phyloP scores from a whole-genome alignment of 2,329 filamentous ascomycete species.

The Arachnomyces sp. region DNA sequence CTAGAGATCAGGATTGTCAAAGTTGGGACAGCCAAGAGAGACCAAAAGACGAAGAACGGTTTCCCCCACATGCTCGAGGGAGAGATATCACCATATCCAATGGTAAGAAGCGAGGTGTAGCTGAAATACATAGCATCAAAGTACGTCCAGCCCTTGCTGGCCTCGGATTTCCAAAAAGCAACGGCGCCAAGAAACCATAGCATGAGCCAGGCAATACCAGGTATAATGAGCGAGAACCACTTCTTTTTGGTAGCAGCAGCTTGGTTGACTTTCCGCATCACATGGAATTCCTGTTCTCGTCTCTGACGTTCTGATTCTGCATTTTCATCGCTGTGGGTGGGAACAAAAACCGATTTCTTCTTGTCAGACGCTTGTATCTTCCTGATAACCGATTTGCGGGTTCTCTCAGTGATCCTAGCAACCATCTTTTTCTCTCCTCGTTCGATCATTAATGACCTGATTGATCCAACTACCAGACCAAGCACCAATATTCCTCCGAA shows the following conservation, averaged over 20 bases:
- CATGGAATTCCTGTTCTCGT: constrained; percentile 32
- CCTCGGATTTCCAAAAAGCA: constrained; percentile 30
- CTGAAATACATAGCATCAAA: constrained; percentile 33
- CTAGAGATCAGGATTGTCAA: constrained; percentile 35
- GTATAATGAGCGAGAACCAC: constrained; percentile 34
- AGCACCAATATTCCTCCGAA: constrained; percentile 29
- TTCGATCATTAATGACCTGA: constrained; percentile 31
- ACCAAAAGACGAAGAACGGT: constrained; percentile 35
- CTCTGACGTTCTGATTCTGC: constrained; percentile 18
- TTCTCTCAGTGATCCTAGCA: constrained; percentile 27
- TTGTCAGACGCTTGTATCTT: constrained; percentile 15
- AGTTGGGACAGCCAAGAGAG: constrained; percentile 31
- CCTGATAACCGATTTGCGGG: constrained; percentile 23
- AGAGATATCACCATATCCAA: constrained; percentile 33
- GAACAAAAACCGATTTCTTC: constrained; percentile 3
- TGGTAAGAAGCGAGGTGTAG: constrained; percentile 32
- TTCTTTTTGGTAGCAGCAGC: constrained; percentile 33
- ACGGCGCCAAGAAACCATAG: constrained; percentile 38
- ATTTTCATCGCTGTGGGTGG: constrained; percentile 7
- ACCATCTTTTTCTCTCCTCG: constrained; percentile 30
- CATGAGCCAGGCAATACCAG: constrained; percentile 30
- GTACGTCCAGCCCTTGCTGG: constrained; percentile 27
- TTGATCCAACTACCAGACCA: constrained; percentile 28
- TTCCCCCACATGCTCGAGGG: constrained; percentile 28
- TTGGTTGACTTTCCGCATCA: constrained; percentile 41